Evolutionary conservation across 2,329 filamentous ascomycete genomes (phyloP), one percentile per base, ranked within the genome.

Genomic region (Paecilomyces niveus): DNA sequence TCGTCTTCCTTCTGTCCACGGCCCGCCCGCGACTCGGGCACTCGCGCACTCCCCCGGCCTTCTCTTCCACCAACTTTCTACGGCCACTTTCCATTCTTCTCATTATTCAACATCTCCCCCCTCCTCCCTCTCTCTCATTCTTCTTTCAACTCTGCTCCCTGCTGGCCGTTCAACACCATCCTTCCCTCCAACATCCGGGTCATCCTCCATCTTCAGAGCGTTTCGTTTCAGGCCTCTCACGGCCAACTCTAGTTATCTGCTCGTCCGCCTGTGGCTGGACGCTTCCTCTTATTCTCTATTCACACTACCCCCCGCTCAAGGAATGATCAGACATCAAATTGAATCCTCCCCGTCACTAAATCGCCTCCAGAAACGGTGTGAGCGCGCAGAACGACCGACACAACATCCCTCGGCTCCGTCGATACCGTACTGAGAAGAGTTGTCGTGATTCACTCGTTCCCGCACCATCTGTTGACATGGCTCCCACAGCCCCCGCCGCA

Each of bases 401-500:
- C 45, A 24, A 56, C 54, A 33, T 61, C 64, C 63, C 58, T 65
- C 66, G 62, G 39, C 39, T 18, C 62, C 66, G 59, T 62, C 63
- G 58, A 57, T 64, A 56, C 59, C 63, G 53, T 71, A 64, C 67
- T 65, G 65, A 68, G 65, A 70, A 58, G 58, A 56, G 51, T 55
- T 57, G 62, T 57, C 33, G 59, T 60, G 56, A 61, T 57, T 61
- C 15, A 45, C 39, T 45, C 39, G 39, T 45, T 58, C 58, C 50
- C 61, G 57, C 54, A 59, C 59, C 54, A 53, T 62, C 56, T 59
- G 58, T 61, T 65, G 65, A 70, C 59, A 77, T 77, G 74, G 74
- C 75, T 69, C 72, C 75, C 54, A 70, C 68, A 62, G 67, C 88
- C 71, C 76, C 85, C 68, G 83, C 85, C 71, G 80, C 85, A 71